Base-by-base conservation (phyloP, 257 asterid genomes). In the Solanum acaule region DNA sequence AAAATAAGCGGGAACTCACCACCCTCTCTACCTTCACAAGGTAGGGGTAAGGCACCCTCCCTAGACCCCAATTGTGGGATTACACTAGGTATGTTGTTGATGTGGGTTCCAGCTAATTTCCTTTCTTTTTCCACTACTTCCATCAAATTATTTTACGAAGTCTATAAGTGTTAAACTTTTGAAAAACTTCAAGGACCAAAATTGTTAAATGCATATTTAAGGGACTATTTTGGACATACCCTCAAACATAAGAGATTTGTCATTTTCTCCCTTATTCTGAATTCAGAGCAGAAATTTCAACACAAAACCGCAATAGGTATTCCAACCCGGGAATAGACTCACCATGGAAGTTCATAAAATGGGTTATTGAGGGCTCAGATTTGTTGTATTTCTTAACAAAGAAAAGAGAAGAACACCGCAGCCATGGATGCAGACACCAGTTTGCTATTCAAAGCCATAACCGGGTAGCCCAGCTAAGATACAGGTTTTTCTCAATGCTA, bases 341-440 rank as follows among this genome's bases (percentile, higher is more conserved):
- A 70, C 38, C 38, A 29, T 70, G 77, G 38, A 70, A 7, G 77
- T 14, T 16, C 77, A 70, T 7, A 2, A 70, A 70, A 70, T 70
- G 77, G 37, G 77, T 70, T 70, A 70, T 29, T 70, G 12, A 70
- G 14, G 77, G 77, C 23, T 70, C 77, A 70, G 77, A 70, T 29
- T 70, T 70, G n/a, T 29, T 29, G n/a, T 70, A 31, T 15, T 70
- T 70, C 77, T 70, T 70, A 70, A 70, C 38, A 70, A 70, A 70
- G 12, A 29, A 70, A 31, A 70, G 76, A 70, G 38, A 70, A 29
- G 38, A 29, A 6, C 10, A n/a, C 23, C 2, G 23, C 40, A 9
- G 77, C 77, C 75, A 86, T 89, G 89, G 89, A 77, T 86, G 91
- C 93, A 83, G 63, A 89, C 52, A 71, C 37, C 56, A 76, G 83